These are phyloP conservation scores for Pseudogymnoascus sp. DNA, from an alignment of 2,329 filamentous ascomycete species.

Conservation along the genomic window DNA sequence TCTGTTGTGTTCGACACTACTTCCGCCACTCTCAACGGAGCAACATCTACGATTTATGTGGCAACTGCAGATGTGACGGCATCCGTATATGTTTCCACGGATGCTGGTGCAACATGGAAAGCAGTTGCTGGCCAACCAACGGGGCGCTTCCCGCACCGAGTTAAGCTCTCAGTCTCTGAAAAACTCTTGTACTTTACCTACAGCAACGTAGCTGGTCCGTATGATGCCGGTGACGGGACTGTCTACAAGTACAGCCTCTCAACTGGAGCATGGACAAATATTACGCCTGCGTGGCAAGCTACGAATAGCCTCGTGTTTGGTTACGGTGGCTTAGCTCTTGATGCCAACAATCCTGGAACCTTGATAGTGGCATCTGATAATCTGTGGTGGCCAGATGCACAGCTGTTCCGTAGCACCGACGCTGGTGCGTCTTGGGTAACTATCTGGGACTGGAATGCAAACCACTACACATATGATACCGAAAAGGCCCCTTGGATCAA, in stretches of 20 bases:
- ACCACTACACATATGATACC: slow-evolving; percentile 41
- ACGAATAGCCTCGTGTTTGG: slow-evolving; percentile 40
- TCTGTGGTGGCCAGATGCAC: slow-evolving; percentile 52
- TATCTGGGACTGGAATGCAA: slow-evolving; percentile 44
- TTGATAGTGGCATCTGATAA: slow-evolving; percentile 50
- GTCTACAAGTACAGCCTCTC: slow-evolving; percentile 49
- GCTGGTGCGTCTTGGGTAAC: slow-evolving; percentile 41
- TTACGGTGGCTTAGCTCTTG: slow-evolving; percentile 49
- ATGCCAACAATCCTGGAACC: slow-evolving; percentile 47
- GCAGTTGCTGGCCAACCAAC: slow-evolving; percentile 43
- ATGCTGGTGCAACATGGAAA: slow-evolving; percentile 47
- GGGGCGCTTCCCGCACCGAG: slow-evolving; percentile 47
- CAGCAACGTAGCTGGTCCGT: slow-evolving; percentile 48
- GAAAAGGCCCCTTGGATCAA: slow-evolving; percentile 48
- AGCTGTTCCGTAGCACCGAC: slow-evolving; percentile 48
- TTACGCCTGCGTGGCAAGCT: slow-evolving; percentile 43
- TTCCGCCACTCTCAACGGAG: slow-evolving; percentile 36
- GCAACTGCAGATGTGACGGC: slow-evolving; percentile 47
- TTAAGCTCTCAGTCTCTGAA: slow-evolving; percentile 42
- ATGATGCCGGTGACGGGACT: slow-evolving; percentile 46
- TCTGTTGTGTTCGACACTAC: slow-evolving; percentile 51
- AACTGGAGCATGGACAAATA: slow-evolving; percentile 44
- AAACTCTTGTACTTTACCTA: slow-evolving; percentile 50
- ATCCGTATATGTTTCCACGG: slow-evolving; percentile 46
- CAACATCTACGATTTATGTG: slow-evolving; percentile 50